Base-by-base conservation (phyloP, 768 basidiomycete genomes). In the Podaxis pistillaris region DNA sequence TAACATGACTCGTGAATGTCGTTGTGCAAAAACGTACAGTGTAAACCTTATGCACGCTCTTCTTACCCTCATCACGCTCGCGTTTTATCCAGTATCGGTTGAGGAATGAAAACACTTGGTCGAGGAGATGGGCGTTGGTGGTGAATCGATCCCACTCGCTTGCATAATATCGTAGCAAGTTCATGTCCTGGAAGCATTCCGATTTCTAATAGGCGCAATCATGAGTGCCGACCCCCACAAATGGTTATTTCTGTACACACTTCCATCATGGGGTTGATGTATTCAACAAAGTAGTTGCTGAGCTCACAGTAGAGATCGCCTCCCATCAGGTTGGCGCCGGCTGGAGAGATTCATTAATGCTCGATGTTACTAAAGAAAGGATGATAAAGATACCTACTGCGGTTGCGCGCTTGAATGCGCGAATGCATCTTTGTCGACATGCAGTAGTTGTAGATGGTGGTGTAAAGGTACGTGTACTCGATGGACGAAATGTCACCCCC, bases 361-460 rank as follows among this genome's bases (percentile, higher is more conserved):
- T 68, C 68, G 58, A 69, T 37, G 68, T 79, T 68, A 80, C 79
- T 66, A 76, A 78, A 65, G 75, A 40, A 30, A 28, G 7, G 38
- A 11, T 57, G 77, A 72, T 78, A 79, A 28, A 73, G 60, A 75
- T 22, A 79, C 85, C 75, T 69, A 91, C 90, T 86, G 69, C 89
- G 82, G 70, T 88, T 88, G 65, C 86, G 85, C 22, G 44, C 22
- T 80, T 84, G 73, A 65, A 79, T 70, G 61, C 79, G 76, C 47
- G 81, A 82, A 68, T 86, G 85, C 88, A 91, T 88, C 74, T 88
- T 90, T 9, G 90, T 92, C 51, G 90, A 92, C 15, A 92, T 97
- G 72, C 97, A 99, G 74, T 96, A 99, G 79, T 99, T 98, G 83
- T 99, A 98, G 6, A 94, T 91, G 49, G 94, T 91, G 36, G 95